Evolutionary conservation across 176 grass and related monocot genomes (phyloP), one percentile per base, ranked within the genome.

Genomic region (Pontederia paniculata): DNA sequence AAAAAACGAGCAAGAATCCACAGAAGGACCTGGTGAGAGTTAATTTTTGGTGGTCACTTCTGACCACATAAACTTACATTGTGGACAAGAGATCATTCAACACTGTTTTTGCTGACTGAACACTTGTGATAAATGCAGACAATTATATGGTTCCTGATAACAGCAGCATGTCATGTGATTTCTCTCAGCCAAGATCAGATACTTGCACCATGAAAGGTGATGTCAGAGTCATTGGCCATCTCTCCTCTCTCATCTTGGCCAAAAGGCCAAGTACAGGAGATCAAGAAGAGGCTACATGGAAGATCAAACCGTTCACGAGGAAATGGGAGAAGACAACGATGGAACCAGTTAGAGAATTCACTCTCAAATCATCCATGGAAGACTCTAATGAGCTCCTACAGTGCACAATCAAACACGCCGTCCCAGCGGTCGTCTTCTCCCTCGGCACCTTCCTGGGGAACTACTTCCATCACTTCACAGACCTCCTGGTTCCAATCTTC

Each of bases 121-220:
- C 28, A 37, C 7, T 37, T 37, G 5, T 37, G 28, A 37, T 37
- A 5, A 37, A 15, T 61, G 58, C 58, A 61, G 58, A 42, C 14
- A n/a, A 45, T n/a, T n/a, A n/a, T 17, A 20, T 12, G 58, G 16
- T 45, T 61, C 58, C 37, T 37, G 28, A 37, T 17, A 44, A 61
- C 16, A 61, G 58, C 58, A 61, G 20, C 9, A 21, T 45, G 12
- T 10, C 20, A 8, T 61, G 58, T 61, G 58, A 61, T 45, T 61
- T 61, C 42, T 45, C 58, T 10, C 58, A 61, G 3, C 37, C 16
- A 45, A 44, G 58, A 61, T 45, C 58, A 43, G 58, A 61, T 20
- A 61, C 58, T 45, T 61, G n/a, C 44, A n/a, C 44, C 4, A 45
- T 61, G 58, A n/a, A 61, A 4, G 58, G 58, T 25, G 58, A 61